Evolutionary conservation across 2,329 filamentous ascomycete species (phyloP).

Genomic region (Daldinia sp.): DNA sequence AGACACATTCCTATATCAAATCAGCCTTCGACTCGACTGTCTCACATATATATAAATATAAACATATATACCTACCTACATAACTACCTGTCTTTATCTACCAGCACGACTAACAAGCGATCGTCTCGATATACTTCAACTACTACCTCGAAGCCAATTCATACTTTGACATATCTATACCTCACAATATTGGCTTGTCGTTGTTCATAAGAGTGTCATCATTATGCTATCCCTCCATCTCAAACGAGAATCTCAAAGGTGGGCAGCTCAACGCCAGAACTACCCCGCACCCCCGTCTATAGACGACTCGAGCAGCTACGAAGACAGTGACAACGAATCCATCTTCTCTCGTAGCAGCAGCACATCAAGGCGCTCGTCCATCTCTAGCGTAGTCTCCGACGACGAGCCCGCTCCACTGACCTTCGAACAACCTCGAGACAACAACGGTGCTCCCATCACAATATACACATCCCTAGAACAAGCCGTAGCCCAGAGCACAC

Average conservation of each 20-base stretch:
- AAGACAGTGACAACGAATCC: conserved; percentile 29
- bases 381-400: conserved; percentile 41
- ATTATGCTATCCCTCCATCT: conserved; percentile 42
- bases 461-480: conserved; percentile 47
- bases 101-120: not conserved
- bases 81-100: not conserved
- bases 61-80: not conserved
- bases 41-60: not conserved
- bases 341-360: conserved; percentile 35
- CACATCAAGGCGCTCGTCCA: conserved; percentile 40
- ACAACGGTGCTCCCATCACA: conserved; percentile 41
- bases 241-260: conserved; percentile 38
- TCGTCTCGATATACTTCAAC: not conserved
- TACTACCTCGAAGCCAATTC: conserved; percentile 11
- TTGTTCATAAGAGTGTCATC: not conserved
- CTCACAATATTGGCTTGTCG: conserved; percentile 12
- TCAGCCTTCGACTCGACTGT: not conserved
- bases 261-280: conserved; percentile 36
- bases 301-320: conserved; percentile 10
- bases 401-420: conserved; percentile 25
- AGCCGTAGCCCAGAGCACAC: conserved; percentile 43
- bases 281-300: conserved; percentile 28
- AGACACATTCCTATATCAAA: conserved; percentile 20
- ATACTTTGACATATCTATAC: conserved; percentile 11
- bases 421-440: conserved; percentile 38